phyloP scores from a whole-genome alignment of 1,139 yeast species.

The Magnusiomyces paraingens region DNA sequence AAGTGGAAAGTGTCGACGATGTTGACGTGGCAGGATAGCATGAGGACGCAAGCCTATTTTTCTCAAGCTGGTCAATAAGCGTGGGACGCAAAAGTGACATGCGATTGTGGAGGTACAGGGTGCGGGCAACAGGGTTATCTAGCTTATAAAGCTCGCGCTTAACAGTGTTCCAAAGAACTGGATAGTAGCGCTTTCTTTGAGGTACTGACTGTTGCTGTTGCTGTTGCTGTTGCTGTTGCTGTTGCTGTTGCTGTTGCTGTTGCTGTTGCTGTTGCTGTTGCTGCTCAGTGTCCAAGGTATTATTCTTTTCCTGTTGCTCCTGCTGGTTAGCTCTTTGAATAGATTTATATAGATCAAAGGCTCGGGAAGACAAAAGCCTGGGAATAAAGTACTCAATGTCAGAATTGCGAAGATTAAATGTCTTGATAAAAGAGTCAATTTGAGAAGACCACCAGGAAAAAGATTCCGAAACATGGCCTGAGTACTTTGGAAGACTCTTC shows the following conservation, averaged over 20 bases:
- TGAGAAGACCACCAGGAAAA: constrained; percentile 16
- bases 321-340: constrained; percentile 4
- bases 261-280: neutral
- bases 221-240: neutral
- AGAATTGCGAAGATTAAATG: constrained; percentile 10
- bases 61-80: neutral
- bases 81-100: constrained; percentile 3
- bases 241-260: neutral
- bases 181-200: neutral
- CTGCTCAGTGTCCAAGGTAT: neutral
- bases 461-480: constrained; percentile 12
- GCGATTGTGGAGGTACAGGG: constrained; percentile 15
- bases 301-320: neutral
- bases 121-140: constrained; percentile 18
- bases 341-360: constrained; percentile 9
- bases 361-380: constrained; percentile 11
- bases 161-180: constrained; percentile 13
- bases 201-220: neutral
- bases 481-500: constrained; percentile 13
- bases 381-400: constrained; percentile 14
- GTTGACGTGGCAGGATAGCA: neutral
- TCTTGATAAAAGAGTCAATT: constrained; percentile 15
- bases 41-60: neutral
- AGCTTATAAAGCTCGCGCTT: constrained; percentile 11
- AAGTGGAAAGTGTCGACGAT: neutral